Percentiles rank a stretch among this genome's conserved stretches.
Conservation (phyloP, 1,139 yeast species). For the Candida mesenterica region DNA sequence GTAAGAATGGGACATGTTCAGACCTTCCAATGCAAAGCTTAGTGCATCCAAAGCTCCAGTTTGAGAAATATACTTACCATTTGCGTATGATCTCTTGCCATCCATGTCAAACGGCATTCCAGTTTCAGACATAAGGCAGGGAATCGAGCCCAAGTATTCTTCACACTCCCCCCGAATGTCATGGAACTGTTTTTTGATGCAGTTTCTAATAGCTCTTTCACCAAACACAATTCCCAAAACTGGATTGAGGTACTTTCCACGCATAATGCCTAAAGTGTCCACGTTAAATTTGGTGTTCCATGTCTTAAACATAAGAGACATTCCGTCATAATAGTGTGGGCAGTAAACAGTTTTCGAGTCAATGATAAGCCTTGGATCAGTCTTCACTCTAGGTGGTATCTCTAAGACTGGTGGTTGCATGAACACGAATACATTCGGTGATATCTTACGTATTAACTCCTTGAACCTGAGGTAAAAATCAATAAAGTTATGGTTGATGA, state of each 20-base stretch:
- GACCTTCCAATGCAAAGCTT: slow-evolving; percentile 71
- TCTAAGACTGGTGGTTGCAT: slow-evolving; percentile 85
- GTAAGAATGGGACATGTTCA: slow-evolving; percentile 67
- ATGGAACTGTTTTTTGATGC: slow-evolving; percentile 62
- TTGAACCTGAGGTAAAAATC: slow-evolving; percentile 55
- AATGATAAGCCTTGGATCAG: slow-evolving; percentile 47
- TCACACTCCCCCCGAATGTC: slow-evolving; percentile 65
- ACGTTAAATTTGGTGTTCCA: slow-evolving; percentile 80
- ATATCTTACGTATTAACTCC: slow-evolving; percentile 42
- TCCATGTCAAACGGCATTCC: slow-evolving; percentile 98
- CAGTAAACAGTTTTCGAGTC: slow-evolving; percentile 71
- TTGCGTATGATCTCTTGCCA: slow-evolving; percentile 60
- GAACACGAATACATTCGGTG: slow-evolving; percentile 53
- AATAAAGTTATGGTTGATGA: slow-evolving; percentile 61
- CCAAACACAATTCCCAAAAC: slow-evolving; percentile 78
- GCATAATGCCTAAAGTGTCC: slow-evolving; percentile 86
- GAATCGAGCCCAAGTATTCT: slow-evolving; percentile 58
- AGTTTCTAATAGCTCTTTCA: slow-evolving; percentile 70
- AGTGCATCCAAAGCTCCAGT: slow-evolving; percentile 83
- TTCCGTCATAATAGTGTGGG: slow-evolving; percentile 92
- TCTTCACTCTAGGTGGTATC: slow-evolving; percentile 66
- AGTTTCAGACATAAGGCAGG: slow-evolving; percentile 85
- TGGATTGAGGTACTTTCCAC: slow-evolving; percentile 74
- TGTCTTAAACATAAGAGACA: slow-evolving; percentile 84
- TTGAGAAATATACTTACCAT: slow-evolving; percentile 69